Evolutionary conservation across 352 stramenopile genomes (phyloP), one percentile per base, ranked within the genome.

Genomic region (Phytophthora sp.): DNA sequence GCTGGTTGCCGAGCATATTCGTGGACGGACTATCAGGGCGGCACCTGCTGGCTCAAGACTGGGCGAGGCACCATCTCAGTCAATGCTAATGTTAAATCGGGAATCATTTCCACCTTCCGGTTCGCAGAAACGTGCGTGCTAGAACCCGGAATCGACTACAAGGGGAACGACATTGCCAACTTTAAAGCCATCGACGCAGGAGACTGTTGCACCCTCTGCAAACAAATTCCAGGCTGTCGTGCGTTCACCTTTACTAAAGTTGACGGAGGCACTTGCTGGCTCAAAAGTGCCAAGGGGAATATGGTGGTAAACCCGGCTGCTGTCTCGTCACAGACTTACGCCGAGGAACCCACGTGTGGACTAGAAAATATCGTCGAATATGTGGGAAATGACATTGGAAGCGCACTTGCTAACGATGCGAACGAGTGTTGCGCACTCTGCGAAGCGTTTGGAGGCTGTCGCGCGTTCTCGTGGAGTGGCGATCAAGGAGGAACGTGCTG

Each of bases 11-110:
- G 72, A 39, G 78, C 74, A 5, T 86, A 68, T 52, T 77, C 80
- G 35, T 91, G 78, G 78, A 82, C 55, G n/a, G 63, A 64, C 52
- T 59, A 58, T 39, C 70, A 76, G 30, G 76, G 76, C 13, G 76
- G 79, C 18, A 87, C 72, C 5, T 88, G 77, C 55, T 90, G 73
- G 73, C 66, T 90, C 66, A 90, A 90, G 66, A 86, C 54, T 24
- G 66, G 56, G 7, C 69, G 68, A n/a, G 70, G 70, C 15, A 60
- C 58, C 2, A 52, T 77, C 36, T 53, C 64, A 41, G 42, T 56
- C 13, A 68, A 74, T 7, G 11, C 55, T 0, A 64, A 67, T 7
- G 66, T 54, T n/a, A 68, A 71, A 27, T 81, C 73, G 4, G 56
- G 57, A 13, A 57, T 45, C 7, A 63, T 71, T 51, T 38, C 52